Conservation (phyloP, 1,284 basidiomycete genomes). For the Rhodotorula mucilaginosa region DNA sequence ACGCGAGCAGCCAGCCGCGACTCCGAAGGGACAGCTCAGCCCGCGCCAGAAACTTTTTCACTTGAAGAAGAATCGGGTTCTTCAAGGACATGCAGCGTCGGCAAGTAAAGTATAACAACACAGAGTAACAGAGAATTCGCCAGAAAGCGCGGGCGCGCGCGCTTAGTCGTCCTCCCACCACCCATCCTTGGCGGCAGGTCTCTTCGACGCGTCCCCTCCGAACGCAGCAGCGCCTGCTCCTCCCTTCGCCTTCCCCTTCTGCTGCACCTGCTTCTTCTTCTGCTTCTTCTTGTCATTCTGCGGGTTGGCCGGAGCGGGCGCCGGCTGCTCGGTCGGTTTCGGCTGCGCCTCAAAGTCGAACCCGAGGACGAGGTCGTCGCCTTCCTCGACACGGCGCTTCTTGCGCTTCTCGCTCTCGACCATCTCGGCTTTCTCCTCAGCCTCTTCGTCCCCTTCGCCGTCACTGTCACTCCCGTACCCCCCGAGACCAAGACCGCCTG, state of each 20-base stretch:
- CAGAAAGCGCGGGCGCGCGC: too few relatives aligned
- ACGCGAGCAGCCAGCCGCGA: background rate
- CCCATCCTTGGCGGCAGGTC: slow-evolving; percentile 27
- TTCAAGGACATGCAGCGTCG: background rate
- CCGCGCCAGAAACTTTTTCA: too few relatives aligned
- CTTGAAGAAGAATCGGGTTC: too few relatives aligned
- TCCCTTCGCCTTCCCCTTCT: background rate
- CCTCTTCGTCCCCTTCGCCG: slow-evolving; percentile 6
- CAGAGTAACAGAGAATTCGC: background rate
- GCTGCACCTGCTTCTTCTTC: slow-evolving; percentile 6
- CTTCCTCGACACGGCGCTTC: slow-evolving; percentile 26
- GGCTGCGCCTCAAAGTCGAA: slow-evolving; percentile 26
- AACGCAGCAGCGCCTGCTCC: slow-evolving; percentile 1
- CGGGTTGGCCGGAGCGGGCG: background rate
- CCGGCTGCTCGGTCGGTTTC: background rate
- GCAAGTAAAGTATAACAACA: background rate
- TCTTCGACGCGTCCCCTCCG: slow-evolving; percentile 25
- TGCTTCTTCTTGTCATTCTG: background rate
- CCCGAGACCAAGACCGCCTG: background rate
- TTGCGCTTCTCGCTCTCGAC: slow-evolving; percentile 34
- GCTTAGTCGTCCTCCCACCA: slow-evolving; percentile 41
- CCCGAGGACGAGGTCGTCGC: slow-evolving; percentile 33
- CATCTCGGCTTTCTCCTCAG: slow-evolving; percentile 14
- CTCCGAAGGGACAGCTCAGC: too few relatives aligned
- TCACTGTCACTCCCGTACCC: background rate